A percentile compares a stretch with the other conserved stretches of the same genome.
These are phyloP conservation scores for Pseudonitzschia multistriata DNA, from an alignment of 108 stramenopile species.

Conservation along the genomic window DNA sequence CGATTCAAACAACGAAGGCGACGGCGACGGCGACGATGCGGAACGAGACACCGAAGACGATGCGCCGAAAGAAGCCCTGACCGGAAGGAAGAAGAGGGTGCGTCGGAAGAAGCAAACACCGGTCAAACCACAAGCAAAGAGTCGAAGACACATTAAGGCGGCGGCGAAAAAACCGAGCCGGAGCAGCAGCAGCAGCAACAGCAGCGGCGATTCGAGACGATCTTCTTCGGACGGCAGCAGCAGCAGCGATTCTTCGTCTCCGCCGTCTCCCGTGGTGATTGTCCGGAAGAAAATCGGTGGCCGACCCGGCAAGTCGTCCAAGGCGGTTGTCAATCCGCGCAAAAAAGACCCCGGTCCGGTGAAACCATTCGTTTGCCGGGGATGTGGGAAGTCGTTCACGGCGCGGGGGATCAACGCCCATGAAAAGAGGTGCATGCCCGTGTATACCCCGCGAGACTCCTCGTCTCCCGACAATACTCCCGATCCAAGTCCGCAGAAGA, in stretches of 20 bases:
- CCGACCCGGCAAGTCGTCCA: background rate
- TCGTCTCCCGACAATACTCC: background rate
- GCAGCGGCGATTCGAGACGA: background rate
- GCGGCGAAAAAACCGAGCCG: background rate
- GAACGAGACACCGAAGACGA: slow-evolving; percentile 1
- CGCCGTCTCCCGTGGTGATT: background rate
- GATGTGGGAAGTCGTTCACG: background rate
- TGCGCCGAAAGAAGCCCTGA: slow-evolving; percentile 1
- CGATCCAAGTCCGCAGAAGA: no score
- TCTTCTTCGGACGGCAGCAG: background rate
- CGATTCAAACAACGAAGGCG: background rate
- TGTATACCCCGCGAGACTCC: background rate
- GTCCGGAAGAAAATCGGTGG: slow-evolving; percentile 1
- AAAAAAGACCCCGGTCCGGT: background rate
- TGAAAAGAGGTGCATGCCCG: slow-evolving; percentile 8
- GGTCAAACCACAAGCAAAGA: background rate
- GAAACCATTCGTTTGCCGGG: background rate
- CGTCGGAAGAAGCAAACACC: background rate
- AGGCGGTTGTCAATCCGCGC: background rate
- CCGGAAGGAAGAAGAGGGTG: background rate
- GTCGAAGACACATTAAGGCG: background rate
- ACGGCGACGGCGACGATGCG: background rate
- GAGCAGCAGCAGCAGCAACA: background rate
- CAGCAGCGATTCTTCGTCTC: slow-evolving; percentile 1
- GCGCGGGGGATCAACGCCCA: background rate